These are phyloP conservation scores for Thozetella sp. DNA, from an alignment of 495 filamentous ascomycete species.

Conservation along the genomic window DNA sequence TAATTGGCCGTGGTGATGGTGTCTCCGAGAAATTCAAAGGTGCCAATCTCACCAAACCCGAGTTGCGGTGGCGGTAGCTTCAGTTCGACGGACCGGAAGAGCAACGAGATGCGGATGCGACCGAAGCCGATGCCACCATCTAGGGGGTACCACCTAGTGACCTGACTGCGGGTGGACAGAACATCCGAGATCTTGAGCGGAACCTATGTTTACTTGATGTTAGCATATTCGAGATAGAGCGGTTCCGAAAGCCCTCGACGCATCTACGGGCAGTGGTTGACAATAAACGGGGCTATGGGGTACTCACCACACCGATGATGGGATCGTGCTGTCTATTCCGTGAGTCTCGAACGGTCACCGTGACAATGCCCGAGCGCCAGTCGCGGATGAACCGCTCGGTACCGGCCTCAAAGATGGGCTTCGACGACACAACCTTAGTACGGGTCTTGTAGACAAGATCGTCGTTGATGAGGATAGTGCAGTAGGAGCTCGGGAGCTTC, in stretches of 20 bases:
- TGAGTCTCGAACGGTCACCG: constrained; percentile 83
- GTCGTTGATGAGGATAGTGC: constrained; percentile 88
- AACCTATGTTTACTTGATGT: constrained; percentile 28
- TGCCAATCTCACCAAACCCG: constrained; percentile 87
- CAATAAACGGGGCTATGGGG: not conserved
- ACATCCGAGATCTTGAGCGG: constrained; percentile 86
- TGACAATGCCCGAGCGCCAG: constrained; percentile 86
- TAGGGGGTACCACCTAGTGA: constrained; percentile 61
- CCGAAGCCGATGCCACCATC: constrained; percentile 76
- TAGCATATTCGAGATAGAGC: not conserved
- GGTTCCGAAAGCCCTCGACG: too few species aligned
- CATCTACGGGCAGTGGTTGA: too few species aligned
- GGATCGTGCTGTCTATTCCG: constrained; percentile 92
- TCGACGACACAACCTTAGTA: constrained; percentile 86
- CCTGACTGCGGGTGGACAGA: constrained; percentile 82
- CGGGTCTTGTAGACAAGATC: constrained; percentile 91
- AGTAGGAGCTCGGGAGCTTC: constrained; percentile 84
- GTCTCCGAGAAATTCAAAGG: constrained; percentile 80
- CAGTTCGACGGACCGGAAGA: constrained; percentile 86
- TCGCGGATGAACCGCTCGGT: constrained; percentile 95
- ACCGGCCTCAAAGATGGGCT: constrained; percentile 95
- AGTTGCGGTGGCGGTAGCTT: constrained; percentile 78
- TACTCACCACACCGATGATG: constrained; percentile 75
- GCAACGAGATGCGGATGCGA: constrained; percentile 82
- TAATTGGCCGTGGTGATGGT: constrained; percentile 62